Percentiles rank a stretch among this genome's conserved stretches.
phyloP scores from a whole-genome alignment of 2,329 filamentous ascomycete species.

The Hirsutella thompsonii region DNA sequence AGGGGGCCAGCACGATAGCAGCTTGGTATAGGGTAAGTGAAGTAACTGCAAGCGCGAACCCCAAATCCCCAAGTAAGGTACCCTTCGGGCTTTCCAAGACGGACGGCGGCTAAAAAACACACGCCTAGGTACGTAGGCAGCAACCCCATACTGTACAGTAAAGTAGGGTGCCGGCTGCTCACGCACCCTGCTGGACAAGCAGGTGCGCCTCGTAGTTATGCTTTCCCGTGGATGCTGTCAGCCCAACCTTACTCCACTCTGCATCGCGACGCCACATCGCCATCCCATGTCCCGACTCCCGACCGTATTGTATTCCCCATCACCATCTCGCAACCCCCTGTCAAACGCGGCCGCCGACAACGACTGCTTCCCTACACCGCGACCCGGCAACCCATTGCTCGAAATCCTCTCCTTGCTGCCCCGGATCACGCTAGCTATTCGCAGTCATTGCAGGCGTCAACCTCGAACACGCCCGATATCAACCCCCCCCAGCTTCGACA shows the following conservation, averaged over 20 bases:
- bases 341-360: background rate
- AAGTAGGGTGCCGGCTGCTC: too few species aligned
- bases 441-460: background rate
- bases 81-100: too few species aligned
- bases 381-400: background rate
- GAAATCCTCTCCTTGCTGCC: background rate
- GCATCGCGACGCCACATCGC: background rate
- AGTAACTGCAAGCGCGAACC: too few species aligned
- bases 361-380: background rate
- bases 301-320: too few species aligned
- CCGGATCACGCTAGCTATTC: background rate
- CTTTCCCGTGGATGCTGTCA: background rate
- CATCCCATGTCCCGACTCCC: too few species aligned
- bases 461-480: background rate
- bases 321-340: background rate
- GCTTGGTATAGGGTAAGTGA: too few species aligned
- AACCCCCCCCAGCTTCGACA: background rate
- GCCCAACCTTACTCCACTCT: slow-evolving; percentile 1
- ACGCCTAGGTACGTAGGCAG: too few species aligned
- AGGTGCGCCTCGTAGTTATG: background rate
- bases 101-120: too few species aligned
- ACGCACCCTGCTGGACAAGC: background rate
- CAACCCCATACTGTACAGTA: too few species aligned
- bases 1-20: too few species aligned
- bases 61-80: too few species aligned